Evolutionary conservation across 768 basidiomycete species (phyloP), one percentile per base, ranked within the genome.

Genomic region (Trametes punicea): DNA sequence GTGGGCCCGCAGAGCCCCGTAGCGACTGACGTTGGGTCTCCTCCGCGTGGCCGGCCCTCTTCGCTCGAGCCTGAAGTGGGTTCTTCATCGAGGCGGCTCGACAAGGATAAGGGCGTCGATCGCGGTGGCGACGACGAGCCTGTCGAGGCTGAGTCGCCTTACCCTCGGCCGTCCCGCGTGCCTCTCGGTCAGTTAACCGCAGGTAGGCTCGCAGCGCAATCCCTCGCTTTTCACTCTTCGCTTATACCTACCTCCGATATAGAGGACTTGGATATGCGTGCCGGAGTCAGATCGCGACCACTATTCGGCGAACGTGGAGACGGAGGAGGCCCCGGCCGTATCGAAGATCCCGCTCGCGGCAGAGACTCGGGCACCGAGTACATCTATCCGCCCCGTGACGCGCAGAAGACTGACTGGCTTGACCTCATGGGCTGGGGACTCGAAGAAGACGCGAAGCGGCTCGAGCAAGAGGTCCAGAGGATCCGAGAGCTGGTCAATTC

Each of bases 361-460:
- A 21, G 38, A 16, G 31, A 45, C 30, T 20, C 36, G 2, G 41
- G 39, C 20, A 27, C 33, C 9, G 9, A 7, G 4, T 59, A 51
- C 38, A 25, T 23, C 31, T 58, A 51, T 34, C 59, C 55, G 5
- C 51, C 59, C 7, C 45, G n/a, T 4, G 5, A 54, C 25, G 33
- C 54, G 11, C 4, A 31, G 1, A 41, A 54, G 15, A 46, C 20
- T 4, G 0, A 26, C 21, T 64, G 63, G 63, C 52, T 61, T 9
- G 40, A 52, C 7, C 5, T 15, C 11, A 62, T 62, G 63, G 3
- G 23, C 0, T 26, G 2, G 2, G 16, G 33, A 7, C 30, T 64
- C 9, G 10, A 30, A n/a, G 16, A 20, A 3, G 47, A 51, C 23
- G 18, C 34, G 2, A 4, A 10, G 6, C 7, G 26, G 2, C 9